A percentile compares a stretch with the other conserved stretches of the same genome.
Evolutionary conservation across 106 monocot genomes (phyloP).

Genomic region (Narthecium ossifragum): DNA sequence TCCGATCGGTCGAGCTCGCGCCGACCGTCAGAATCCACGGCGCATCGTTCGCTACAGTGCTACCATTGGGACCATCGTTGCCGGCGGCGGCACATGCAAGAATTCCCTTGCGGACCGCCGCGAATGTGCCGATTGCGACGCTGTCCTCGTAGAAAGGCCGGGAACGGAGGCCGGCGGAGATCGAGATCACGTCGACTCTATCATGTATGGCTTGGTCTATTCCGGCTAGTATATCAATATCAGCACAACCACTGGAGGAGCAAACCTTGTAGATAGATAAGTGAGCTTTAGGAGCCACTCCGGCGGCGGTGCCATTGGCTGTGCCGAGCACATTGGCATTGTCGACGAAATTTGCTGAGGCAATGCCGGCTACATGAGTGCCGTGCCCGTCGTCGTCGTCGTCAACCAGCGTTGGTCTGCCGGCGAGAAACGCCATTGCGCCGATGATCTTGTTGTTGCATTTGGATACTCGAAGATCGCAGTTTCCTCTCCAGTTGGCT

Average conservation of each 20-base stretch:
- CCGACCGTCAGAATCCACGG: conserved; percentile 26
- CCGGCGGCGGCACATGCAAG: conserved; percentile 3
- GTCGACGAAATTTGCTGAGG: conserved; percentile 14
- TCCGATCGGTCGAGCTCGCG: conserved; percentile 13
- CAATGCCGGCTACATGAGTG: conserved; percentile 18
- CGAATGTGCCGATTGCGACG: conserved; percentile 16
- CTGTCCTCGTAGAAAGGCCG: neutral
- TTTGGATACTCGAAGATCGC: neutral
- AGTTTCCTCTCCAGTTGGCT: neutral
- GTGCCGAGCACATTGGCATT: conserved; percentile 9
- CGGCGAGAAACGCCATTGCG: neutral
- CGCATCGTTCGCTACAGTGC: conserved; percentile 12
- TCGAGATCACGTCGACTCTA: conserved; percentile 14
- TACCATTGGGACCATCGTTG: conserved; percentile 4
- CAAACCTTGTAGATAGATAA: conserved; percentile 23
- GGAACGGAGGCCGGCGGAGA: neutral
- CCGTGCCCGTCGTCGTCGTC: conserved; percentile 15
- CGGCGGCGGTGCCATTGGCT: conserved; percentile 12
- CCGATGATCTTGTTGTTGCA: conserved; percentile 16
- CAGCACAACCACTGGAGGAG: neutral
- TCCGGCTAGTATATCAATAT: neutral
- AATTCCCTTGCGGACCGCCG: conserved; percentile 5
- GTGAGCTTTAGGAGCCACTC: conserved; percentile 21
- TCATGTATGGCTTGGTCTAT: conserved; percentile 24
- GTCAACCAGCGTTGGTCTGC: neutral